A percentile compares a stretch with the other conserved stretches of the same genome.
Conservation (phyloP, 768 basidiomycete genomes). For the Pilatotrama ljubarskyi region DNA sequence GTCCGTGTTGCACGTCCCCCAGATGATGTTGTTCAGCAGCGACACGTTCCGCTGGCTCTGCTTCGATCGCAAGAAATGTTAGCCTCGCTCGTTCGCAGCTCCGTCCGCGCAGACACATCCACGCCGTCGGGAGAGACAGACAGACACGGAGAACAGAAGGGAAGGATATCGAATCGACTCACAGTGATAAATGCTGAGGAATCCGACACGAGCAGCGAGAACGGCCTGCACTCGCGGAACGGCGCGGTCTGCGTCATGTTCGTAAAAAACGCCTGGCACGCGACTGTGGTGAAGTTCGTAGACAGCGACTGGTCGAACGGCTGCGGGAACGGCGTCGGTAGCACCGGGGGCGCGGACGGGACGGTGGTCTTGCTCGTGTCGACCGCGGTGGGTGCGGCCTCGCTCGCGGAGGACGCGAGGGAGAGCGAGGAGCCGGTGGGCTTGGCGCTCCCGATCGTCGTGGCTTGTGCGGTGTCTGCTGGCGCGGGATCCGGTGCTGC, state of each 20-base stretch:
- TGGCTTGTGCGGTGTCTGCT: slow-evolving; percentile 1
- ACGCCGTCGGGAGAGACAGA: background rate
- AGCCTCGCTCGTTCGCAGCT: slow-evolving; percentile 1
- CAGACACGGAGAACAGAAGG: background rate
- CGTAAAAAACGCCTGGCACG: slow-evolving; percentile 69
- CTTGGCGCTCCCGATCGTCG: background rate
- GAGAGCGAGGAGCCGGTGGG: slow-evolving; percentile 10
- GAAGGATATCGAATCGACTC: slow-evolving; percentile 28
- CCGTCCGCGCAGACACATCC: too few relatives aligned
- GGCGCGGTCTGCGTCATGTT: slow-evolving; percentile 66
- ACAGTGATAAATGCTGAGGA: slow-evolving; percentile 60
- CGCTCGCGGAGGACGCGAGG: slow-evolving; percentile 12
- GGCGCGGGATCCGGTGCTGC: slow-evolving; percentile 18
- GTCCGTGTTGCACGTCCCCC: slow-evolving; percentile 79
- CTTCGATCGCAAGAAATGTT: slow-evolving; percentile 19
- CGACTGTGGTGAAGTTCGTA: slow-evolving; percentile 62
- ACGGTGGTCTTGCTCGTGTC: slow-evolving; percentile 39
- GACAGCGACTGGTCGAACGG: slow-evolving; percentile 65
- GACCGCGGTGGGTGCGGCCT: slow-evolving; percentile 2
- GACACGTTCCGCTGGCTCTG: slow-evolving; percentile 68
- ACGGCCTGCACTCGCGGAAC: slow-evolving; percentile 76
- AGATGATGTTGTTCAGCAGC: slow-evolving; percentile 64
- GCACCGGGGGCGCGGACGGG: slow-evolving; percentile 48
- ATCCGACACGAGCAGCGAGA: slow-evolving; percentile 61
- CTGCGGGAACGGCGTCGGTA: slow-evolving; percentile 80